phyloP scores from a whole-genome alignment of 768 basidiomycete genomes.

The Lactarius tabidus region DNA sequence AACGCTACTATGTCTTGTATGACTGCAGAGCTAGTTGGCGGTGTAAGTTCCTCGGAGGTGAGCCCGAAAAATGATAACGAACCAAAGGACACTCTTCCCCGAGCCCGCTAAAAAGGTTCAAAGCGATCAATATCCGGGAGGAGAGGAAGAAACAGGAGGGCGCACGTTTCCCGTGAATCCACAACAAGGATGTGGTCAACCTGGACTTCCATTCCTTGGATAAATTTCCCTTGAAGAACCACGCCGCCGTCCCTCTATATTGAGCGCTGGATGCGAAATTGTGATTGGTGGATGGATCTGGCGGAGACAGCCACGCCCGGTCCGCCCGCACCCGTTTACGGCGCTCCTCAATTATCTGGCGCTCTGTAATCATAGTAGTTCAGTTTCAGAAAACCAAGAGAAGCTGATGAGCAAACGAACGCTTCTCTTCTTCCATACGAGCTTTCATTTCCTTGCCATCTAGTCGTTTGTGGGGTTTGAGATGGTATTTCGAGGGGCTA shows the following conservation, averaged over 20 bases:
- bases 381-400: background rate
- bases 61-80: background rate
- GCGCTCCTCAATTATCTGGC: no score
- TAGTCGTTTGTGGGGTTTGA: background rate
- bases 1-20: background rate
- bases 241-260: background rate
- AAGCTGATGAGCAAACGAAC: background rate
- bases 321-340: background rate
- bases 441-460: background rate
- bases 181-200: background rate
- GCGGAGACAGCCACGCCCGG: background rate
- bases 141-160: background rate
- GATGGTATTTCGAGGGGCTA: background rate
- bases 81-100: background rate
- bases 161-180: background rate
- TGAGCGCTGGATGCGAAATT: background rate
- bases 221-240: background rate
- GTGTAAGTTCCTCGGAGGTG: background rate
- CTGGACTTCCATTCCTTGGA: background rate
- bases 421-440: background rate
- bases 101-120: background rate
- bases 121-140: background rate
- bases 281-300: background rate
- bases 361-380: background rate
- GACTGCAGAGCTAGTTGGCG: background rate